Base-by-base conservation (phyloP, 495 filamentous ascomycete species). In the Aspergillus bridgeri region DNA sequence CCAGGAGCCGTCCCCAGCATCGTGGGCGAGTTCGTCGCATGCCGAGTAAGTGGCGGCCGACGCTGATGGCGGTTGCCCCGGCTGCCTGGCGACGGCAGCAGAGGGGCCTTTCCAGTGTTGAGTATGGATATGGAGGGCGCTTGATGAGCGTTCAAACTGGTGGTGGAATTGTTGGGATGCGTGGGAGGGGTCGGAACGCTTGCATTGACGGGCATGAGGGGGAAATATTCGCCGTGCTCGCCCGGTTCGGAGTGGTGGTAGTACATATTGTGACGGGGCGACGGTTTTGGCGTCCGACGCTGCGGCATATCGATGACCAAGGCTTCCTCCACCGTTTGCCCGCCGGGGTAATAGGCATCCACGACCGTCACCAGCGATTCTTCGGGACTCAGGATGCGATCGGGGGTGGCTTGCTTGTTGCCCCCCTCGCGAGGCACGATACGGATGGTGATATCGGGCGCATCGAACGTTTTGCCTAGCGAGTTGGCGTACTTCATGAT, bases 401-500 rank as follows among this genome's bases (percentile, higher is more conserved):
- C 90, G 23, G 69, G 68, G 21, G 78, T 74, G 13, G 72, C 67
- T 42, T 81, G 75, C 70, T 79, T 65, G 43, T 65, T 74, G 49
- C 75, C 54, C n/a, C 71, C 71, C 27, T 81, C 77, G 22, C 85
- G 71, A 6, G 81, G 71, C 2, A 70, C 19, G 55, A 97, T 84
- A 15, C 84, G 82, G 53, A 98, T 76, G 23, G 79, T 80, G 42
- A 93, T 79, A 71, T 98, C 94, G 20, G 94, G 95, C 17, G 94
- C 79, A 75, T 98, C 94, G 64, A 91, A 97, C 22, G 78, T 88
- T 64, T 84, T 85, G 7, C 93, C 95, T 25, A 98, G 75, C 8
- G 92, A 93, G 72, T 98, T 98, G 51, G 83, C 85, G 69, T 97
- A 98, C 75, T 96, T 98, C 61, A 83, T 84, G 61, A 98, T 76